phyloP scores from a whole-genome alignment of 1,284 basidiomycete genomes.

The Tetrapyrgos nigripes region DNA sequence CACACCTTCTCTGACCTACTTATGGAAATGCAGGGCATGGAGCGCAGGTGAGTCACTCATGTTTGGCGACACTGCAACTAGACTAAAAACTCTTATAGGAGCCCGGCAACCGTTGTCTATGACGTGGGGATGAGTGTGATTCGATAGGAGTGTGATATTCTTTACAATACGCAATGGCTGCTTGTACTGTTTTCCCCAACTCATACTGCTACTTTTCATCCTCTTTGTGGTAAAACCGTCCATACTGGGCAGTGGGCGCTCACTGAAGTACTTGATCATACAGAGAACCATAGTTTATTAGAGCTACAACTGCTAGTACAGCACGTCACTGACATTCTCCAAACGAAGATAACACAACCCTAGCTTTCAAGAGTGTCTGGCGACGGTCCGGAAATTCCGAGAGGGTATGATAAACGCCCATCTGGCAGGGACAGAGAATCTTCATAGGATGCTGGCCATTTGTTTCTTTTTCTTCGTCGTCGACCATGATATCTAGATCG shows the following conservation, averaged over 20 bases:
- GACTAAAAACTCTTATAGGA: background rate
- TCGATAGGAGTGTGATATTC: too few species aligned
- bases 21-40: background rate
- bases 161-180: too few species aligned
- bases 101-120: constrained; percentile 10
- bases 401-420: background rate
- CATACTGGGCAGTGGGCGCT: too few species aligned
- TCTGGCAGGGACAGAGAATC: background rate
- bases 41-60: background rate
- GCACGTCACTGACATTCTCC: too few species aligned
- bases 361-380: background rate
- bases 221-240: too few species aligned
- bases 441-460: background rate
- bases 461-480: constrained; percentile 5
- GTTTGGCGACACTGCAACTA: too few species aligned
- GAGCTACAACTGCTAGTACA: too few species aligned
- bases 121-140: background rate
- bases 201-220: too few species aligned
- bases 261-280: too few species aligned
- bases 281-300: too few species aligned
- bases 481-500: background rate
- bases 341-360: background rate
- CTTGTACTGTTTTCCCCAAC: too few species aligned
- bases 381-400: background rate
- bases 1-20: too few species aligned